Evolutionary conservation across 2,329 filamentous ascomycete species (phyloP).

Genomic region (Arthrobotrys pseudoclavata): DNA sequence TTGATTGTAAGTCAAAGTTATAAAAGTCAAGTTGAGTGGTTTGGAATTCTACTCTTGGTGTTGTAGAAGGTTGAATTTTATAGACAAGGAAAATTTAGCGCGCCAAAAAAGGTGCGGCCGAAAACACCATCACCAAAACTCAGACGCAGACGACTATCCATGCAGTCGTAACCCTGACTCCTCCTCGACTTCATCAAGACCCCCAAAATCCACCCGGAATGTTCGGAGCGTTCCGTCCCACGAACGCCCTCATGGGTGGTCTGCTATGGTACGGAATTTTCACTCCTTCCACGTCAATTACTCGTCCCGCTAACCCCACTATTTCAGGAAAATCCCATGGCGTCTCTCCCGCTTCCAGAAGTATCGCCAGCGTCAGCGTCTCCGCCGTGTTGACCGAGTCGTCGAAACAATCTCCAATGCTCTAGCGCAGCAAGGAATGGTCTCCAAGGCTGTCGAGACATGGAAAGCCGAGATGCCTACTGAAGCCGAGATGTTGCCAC

Average conservation of each 20-base stretch:
- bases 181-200: constrained; percentile 26
- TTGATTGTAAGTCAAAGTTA: not conserved
- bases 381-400: constrained; percentile 88
- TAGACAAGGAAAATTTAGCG: constrained; percentile 47
- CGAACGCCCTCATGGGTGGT: constrained; percentile 81
- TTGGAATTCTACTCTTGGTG: constrained; percentile 7
- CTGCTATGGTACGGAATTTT: constrained; percentile 78
- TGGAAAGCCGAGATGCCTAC: constrained; percentile 98
- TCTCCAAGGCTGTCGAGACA: constrained; percentile 81
- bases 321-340: constrained; percentile 89
- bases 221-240: constrained; percentile 87
- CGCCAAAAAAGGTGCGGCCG: constrained; percentile 12
- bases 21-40: constrained; percentile 2
- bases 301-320: constrained; percentile 49
- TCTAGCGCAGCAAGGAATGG: constrained; percentile 78
- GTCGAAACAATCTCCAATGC: constrained; percentile 85
- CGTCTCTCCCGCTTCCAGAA: constrained; percentile 93
- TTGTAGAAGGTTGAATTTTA: constrained; percentile 48
- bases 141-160: constrained; percentile 23
- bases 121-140: constrained; percentile 46
- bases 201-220: constrained; percentile 69
- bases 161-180: constrained; percentile 15
- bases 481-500: constrained; percentile 93
- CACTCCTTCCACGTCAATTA: constrained; percentile 5
- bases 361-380: constrained; percentile 82